Percentiles rank a stretch among this genome's conserved stretches.
Conservation (phyloP, 2,329 filamentous ascomycete species). For the Trichoderma semiorbis region DNA sequence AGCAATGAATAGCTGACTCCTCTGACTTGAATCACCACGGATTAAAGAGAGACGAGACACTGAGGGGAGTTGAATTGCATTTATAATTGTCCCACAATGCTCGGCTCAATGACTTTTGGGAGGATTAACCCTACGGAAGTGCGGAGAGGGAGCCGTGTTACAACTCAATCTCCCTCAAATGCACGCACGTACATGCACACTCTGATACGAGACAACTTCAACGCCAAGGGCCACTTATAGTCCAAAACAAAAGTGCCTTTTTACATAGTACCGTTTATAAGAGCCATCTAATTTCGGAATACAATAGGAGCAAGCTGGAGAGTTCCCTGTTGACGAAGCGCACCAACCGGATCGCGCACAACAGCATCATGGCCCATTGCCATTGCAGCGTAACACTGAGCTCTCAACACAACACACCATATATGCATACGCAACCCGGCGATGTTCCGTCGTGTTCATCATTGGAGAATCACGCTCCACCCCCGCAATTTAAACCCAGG, state of each 20-base stretch:
- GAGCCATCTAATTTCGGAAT: neutral
- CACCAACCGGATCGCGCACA: neutral
- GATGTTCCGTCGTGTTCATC: neutral
- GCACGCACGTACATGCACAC: neutral
- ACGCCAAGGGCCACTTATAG: neutral
- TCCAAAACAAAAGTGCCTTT: neutral
- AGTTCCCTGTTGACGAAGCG: neutral
- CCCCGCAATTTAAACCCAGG: neutral
- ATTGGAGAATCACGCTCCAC: constrained; percentile 1
- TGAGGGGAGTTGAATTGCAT: neutral
- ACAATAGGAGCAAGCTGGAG: neutral
- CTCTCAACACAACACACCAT: neutral
- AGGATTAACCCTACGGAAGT: neutral
- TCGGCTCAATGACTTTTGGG: neutral
- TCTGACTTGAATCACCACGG: neutral
- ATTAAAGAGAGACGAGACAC: neutral
- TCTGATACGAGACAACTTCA: neutral
- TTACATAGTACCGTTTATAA: neutral
- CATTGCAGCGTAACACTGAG: neutral
- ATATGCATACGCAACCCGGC: neutral
- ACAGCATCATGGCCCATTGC: neutral
- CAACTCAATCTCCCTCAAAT: neutral
- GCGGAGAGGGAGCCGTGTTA: neutral
- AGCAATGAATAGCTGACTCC: neutral
- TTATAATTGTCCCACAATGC: neutral